These are phyloP conservation scores for Phycomyces nitens DNA, from an alignment of 192 early-diverging fungal genomes.

Conservation along the genomic window DNA sequence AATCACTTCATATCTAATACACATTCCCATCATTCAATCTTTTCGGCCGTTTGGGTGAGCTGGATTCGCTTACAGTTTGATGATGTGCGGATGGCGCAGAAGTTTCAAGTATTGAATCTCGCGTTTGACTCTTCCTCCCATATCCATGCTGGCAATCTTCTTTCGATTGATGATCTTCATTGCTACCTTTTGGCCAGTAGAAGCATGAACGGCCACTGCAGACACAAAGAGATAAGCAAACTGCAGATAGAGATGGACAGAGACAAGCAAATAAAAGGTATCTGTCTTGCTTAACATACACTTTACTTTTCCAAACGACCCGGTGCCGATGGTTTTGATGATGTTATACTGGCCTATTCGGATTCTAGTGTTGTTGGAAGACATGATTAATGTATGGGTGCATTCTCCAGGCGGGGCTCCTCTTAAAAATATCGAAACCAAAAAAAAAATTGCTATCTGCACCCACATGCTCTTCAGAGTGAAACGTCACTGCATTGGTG, in stretches of 20 bases:
- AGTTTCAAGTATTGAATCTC: constrained; percentile 97
- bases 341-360: constrained; percentile 90
- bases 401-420: not conserved
- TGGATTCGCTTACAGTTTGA: constrained; percentile 77
- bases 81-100: constrained; percentile 95
- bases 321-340: constrained; percentile 92
- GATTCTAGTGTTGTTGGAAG: constrained; percentile 22
- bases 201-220: constrained; percentile 92
- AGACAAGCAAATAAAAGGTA: not conserved
- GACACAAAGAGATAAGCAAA: not conserved
- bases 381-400: not conserved
- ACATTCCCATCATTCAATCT: not conserved
- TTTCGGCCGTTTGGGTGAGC: not conserved
- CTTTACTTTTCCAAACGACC: constrained; percentile 98
- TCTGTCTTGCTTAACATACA: constrained; percentile 48
- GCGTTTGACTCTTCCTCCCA: constrained; percentile 92
- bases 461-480: not conserved
- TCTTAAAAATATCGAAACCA: not conserved
- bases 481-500: not conserved
- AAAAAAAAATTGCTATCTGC: not conserved
- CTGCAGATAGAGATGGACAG: not conserved
- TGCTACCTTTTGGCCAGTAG: constrained; percentile 94
- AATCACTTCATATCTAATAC: constrained; percentile 88
- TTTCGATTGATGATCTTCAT: constrained; percentile 94
- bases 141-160: constrained; percentile 90